These are phyloP conservation scores for Neospermospora avenae DNA, from an alignment of 2,329 filamentous ascomycete genomes.

Conservation along the genomic window DNA sequence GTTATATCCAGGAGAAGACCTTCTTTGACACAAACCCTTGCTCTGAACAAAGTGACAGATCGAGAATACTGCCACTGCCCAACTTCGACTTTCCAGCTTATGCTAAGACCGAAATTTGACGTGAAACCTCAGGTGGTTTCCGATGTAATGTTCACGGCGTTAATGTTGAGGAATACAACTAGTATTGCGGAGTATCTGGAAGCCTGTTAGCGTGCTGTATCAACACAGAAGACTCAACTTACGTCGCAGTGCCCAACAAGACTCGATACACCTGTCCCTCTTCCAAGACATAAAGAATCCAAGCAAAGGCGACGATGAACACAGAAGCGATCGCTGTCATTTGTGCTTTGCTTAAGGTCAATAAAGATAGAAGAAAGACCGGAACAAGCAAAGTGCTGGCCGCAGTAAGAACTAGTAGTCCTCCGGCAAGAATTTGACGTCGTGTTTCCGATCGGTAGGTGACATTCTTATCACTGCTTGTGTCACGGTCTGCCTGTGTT, in stretches of 20 bases:
- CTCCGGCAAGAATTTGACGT: neutral
- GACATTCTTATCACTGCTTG: neutral
- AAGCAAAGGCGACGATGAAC: neutral
- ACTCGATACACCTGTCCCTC: neutral
- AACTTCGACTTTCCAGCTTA: too few species aligned
- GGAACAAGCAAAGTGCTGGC: neutral
- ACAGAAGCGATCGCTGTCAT: neutral
- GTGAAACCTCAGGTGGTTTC: too few species aligned
- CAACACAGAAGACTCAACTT: neutral
- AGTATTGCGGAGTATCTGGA: neutral
- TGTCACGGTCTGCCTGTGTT: neutral
- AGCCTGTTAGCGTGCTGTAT: neutral
- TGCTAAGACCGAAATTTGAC: too few species aligned
- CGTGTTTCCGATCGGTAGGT: neutral
- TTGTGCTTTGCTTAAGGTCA: neutral
- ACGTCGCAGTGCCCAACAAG: neutral
- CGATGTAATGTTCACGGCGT: neutral
- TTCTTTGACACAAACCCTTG: too few species aligned
- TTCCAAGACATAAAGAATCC: neutral
- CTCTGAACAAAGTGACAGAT: too few species aligned
- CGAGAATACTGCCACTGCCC: too few species aligned
- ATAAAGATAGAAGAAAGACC: neutral
- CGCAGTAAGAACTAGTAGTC: neutral
- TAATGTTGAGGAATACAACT: neutral
- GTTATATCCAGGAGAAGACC: too few species aligned